Base-by-base conservation (phyloP, 2,329 filamentous ascomycete species). In the Paraconiothyrium sp. region DNA sequence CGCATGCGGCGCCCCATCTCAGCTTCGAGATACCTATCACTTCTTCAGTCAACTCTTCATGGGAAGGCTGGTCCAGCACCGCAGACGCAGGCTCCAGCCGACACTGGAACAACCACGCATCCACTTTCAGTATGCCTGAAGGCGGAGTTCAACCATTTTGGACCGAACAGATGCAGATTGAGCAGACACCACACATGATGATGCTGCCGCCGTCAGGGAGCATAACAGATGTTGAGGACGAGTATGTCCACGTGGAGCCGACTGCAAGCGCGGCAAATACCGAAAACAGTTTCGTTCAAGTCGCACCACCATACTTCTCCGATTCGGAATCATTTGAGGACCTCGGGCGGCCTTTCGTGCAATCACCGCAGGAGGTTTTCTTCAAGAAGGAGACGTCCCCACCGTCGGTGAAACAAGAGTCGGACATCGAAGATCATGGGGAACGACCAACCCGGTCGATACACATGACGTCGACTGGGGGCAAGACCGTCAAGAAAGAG, bases 401-500 rank as follows among this genome's bases (percentile, higher is more conserved):
- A n/a, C 57, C 58, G n/a, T 58, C 73, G 13, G 39, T 35, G n/a
- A 71, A 72, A 54, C 65, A 67, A n/a, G 68, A 75, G 14, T 57
- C 63, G 9, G 66, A 71, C 14, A 43, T 56, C 22, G 67, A 69
- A 10, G 65, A 68, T 7, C 63, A 60, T 44, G 61, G 59, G 37
- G 47, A 49, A 32, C 57, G 59, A 54, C 56, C 66, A 47, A 67
- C 49, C 37, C 55, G 66, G 11, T 69, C 66, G n/a, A 72, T 75
- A 16, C 63, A 67, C 51, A 61, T 69, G 5, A 69, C 71, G 24
- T 63, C 69, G 2, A 74, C 67, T 37, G 71, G 72, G 11, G 64
- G 69, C 14, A 75, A 74, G 52, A 61, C 67, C 4, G 64, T 72
- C 6, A 72, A 67, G 44, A 72, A 67, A 44, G 70, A 71, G 54